These are phyloP conservation scores for Aspergillus aculeatus DNA, from an alignment of 2,329 filamentous ascomycete genomes.

Conservation along the genomic window DNA sequence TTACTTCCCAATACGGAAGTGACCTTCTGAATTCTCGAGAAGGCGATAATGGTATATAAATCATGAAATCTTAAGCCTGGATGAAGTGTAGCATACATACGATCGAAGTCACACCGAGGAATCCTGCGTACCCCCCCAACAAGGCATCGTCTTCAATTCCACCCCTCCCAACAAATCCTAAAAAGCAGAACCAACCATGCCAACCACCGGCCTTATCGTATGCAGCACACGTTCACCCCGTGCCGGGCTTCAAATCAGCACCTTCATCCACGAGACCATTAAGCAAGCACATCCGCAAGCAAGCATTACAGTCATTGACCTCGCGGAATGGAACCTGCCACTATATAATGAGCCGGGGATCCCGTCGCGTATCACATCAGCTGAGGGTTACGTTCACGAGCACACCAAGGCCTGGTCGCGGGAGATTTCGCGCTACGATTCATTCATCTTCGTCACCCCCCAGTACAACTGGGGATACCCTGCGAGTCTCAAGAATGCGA, in stretches of 20 bases:
- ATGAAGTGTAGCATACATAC: neutral
- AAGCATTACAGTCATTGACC: constrained; percentile 7
- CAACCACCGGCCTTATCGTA: constrained; percentile 26
- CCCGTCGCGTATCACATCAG: constrained; percentile 33
- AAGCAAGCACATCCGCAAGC: neutral
- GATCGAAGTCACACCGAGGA: too few relatives aligned
- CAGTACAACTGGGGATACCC: constrained; percentile 58
- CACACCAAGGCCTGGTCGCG: constrained; percentile 41
- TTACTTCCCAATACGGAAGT: neutral
- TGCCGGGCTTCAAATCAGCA: constrained; percentile 30
- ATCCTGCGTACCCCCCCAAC: too few relatives aligned
- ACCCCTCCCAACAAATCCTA: too few relatives aligned
- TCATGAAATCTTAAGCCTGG: neutral
- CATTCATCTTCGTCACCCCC: constrained; percentile 45
- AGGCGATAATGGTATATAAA: neutral
- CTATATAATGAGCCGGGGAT: constrained; percentile 42
- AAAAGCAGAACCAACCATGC: neutral
- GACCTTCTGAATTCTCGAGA: neutral
- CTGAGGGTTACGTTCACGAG: constrained; percentile 34
- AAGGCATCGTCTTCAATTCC: too few relatives aligned
- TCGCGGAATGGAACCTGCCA: constrained; percentile 28
- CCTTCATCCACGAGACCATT: constrained; percentile 24
- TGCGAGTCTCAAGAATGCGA: constrained; percentile 59
- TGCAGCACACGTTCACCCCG: constrained; percentile 34
- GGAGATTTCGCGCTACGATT: constrained; percentile 34